A percentile compares a stretch with the other conserved stretches of the same genome.
phyloP scores from a whole-genome alignment of 2,329 filamentous ascomycete species.

The Dryadomyces quercivorus region DNA sequence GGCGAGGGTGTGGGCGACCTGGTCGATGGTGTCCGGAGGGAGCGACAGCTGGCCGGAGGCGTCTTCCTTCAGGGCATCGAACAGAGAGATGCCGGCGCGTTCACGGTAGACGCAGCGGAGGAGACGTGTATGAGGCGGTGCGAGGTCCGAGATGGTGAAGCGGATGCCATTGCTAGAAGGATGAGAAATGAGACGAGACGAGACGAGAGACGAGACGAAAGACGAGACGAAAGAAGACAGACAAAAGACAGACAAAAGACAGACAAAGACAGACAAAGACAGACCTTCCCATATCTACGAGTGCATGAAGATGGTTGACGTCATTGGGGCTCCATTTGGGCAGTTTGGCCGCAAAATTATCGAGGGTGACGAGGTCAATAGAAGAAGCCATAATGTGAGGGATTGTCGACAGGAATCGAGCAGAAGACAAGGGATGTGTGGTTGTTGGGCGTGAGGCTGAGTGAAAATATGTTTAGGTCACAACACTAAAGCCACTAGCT shows the following conservation, averaged over 20 bases:
- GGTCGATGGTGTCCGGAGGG: constrained; percentile 42
- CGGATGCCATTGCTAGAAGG: constrained; percentile 89
- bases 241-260: neutral
- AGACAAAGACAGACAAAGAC: constrained; percentile 8
- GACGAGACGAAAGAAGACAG: constrained; percentile 3
- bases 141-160: constrained; percentile 78
- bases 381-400: constrained; percentile 1
- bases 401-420: neutral
- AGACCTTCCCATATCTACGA: constrained; percentile 52
- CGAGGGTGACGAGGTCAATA: constrained; percentile 35
- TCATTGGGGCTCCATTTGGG: constrained; percentile 34
- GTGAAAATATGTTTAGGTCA: too few relatives aligned
- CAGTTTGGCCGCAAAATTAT: constrained; percentile 36
- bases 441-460: neutral
- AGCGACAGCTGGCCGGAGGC: constrained; percentile 25
- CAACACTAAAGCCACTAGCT: too few relatives aligned
- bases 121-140: constrained; percentile 56
- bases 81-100: constrained; percentile 71
- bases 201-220: constrained; percentile 1
- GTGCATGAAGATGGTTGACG: constrained; percentile 38
- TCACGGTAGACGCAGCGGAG: constrained; percentile 68
- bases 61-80: constrained; percentile 54
- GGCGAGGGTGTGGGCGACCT: constrained; percentile 54
- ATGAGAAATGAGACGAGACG: neutral
- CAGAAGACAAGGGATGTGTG: neutral